These are phyloP conservation scores for Poteriospumella lacustris DNA, from an alignment of 108 stramenopile species.

Conservation along the genomic window DNA sequence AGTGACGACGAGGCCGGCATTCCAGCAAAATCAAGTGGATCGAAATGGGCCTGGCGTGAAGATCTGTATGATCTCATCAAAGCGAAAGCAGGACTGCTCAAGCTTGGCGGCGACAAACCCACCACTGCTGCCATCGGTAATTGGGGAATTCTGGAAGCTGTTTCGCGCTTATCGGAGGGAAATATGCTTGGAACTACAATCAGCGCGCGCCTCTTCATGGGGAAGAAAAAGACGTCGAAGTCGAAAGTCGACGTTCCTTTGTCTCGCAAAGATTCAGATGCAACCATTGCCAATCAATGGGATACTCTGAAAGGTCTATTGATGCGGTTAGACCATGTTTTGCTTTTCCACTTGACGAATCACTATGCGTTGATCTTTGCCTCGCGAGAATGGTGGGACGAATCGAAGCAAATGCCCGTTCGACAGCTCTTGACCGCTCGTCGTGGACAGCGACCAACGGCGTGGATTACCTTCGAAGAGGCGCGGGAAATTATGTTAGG, in stretches of 20 bases:
- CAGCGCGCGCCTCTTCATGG: slow-evolving; percentile 29
- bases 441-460: slow-evolving; percentile 49
- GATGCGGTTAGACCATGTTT: background rate
- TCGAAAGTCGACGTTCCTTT: slow-evolving; percentile 24
- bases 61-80: slow-evolving; percentile 23
- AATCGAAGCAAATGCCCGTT: background rate
- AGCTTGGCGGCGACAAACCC: slow-evolving; percentile 1
- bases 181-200: slow-evolving; percentile 28
- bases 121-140: slow-evolving; percentile 41
- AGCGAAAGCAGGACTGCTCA: slow-evolving; percentile 19
- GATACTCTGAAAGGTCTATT: background rate
- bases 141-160: slow-evolving; percentile 31
- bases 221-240: slow-evolving; percentile 31
- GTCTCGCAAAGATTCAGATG: slow-evolving; percentile 18
- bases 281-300: slow-evolving; percentile 42
- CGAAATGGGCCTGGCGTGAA: slow-evolving; percentile 27
- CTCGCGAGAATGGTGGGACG: slow-evolving; percentile 43
- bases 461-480: slow-evolving; percentile 50
- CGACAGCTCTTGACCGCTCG: slow-evolving; percentile 51
- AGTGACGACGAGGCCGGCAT: background rate
- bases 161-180: background rate
- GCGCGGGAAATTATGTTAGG: slow-evolving; percentile 44
- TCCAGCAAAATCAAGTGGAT: background rate
- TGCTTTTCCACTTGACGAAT: slow-evolving; percentile 54
- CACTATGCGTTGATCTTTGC: slow-evolving; percentile 57